Base-by-base conservation (phyloP, 345 rosid genomes). In the Dipteronia sinensis region DNA sequence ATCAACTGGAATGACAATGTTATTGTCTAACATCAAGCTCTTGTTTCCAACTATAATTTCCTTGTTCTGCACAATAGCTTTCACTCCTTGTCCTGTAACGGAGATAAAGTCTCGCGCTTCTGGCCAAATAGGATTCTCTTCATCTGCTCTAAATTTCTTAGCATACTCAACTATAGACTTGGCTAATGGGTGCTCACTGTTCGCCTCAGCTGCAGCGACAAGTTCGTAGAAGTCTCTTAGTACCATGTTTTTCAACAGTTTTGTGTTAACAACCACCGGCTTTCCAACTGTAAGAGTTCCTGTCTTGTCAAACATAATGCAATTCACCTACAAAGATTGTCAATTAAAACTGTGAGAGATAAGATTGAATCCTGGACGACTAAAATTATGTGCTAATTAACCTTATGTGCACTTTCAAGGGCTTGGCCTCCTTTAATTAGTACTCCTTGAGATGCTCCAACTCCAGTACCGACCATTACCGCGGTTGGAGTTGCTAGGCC, bases 381-480 rank as follows among this genome's bases (percentile, higher is more conserved):
- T 49, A 2, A 3, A 27, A 63, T 46, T 19, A 63, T 0, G 42
- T 44, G 62, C 22, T 34, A 34, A 19, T 75, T 49, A 65, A 95
- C 99, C 91, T 89, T 93, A 73, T 92, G 91, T 69, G 99, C 94
- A 76, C 86, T 89, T 87, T 95, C 93, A 53, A 95, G 80, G 10
- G 99, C 98, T 80, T 93, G 98, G 27, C 99, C 99, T 22, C 99
- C 98, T 84, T 95, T 95, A 46, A 95, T 92, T 29, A 95, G 86
- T 53, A 95, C 93, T 20, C 99, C 99, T 79, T 86, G 97, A 40
- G 99, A 95, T 68, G 99, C 99, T 67, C 99, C 98, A 56, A 93
- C 98, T 49, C 99, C 99, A 6, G 99, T 93, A 23, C 98, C 99
- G 40, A 95, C 99, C 99, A 95, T 95, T 69, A 95, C 98, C 71